Conservation (phyloP, 2,329 filamentous ascomycete species). For the Hypoxylon rubiginosum region DNA sequence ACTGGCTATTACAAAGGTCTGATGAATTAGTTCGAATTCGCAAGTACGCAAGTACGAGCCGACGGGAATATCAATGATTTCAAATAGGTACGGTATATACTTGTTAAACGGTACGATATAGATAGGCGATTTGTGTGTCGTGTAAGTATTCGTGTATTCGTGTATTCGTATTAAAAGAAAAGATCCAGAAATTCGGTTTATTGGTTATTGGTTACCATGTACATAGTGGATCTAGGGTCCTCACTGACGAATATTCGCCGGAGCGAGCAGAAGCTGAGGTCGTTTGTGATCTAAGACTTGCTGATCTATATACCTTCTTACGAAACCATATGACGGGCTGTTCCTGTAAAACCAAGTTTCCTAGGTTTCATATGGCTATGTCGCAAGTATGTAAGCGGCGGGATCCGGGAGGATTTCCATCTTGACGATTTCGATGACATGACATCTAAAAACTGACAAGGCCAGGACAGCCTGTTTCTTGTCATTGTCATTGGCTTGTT, state of each 20-base stretch:
- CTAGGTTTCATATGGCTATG: slow-evolving; percentile 36
- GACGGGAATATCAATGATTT: slow-evolving; percentile 28
- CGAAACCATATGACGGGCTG: slow-evolving; percentile 18
- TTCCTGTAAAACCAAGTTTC: slow-evolving; percentile 37
- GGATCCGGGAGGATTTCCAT: slow-evolving; percentile 38
- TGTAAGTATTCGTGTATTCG: not conserved
- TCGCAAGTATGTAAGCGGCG: slow-evolving; percentile 24
- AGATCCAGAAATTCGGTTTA: slow-evolving; percentile 15
- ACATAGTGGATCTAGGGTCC: slow-evolving; percentile 29
- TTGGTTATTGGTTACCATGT: slow-evolving; percentile 16
- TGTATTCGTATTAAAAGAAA: not conserved
- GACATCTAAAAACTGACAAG: slow-evolving; percentile 28
- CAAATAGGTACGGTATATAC: slow-evolving; percentile 22
- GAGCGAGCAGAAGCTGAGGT: slow-evolving; percentile 32
- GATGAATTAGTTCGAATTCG: slow-evolving; percentile 34
- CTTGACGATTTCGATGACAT: slow-evolving; percentile 38
- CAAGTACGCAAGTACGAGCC: slow-evolving; percentile 2
- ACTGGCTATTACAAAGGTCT: slow-evolving; percentile 35
- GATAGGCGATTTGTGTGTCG: not conserved
- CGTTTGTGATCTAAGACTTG: slow-evolving; percentile 34
- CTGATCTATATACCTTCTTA: slow-evolving; percentile 31
- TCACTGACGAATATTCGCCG: slow-evolving; percentile 43
- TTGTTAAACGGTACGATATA: slow-evolving; percentile 1
- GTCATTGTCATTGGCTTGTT: slow-evolving; percentile 29
- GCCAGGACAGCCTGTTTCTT: slow-evolving; percentile 15